These are phyloP conservation scores for Starmera pachycereana DNA, from an alignment of 805 yeast species.

Conservation along the genomic window DNA sequence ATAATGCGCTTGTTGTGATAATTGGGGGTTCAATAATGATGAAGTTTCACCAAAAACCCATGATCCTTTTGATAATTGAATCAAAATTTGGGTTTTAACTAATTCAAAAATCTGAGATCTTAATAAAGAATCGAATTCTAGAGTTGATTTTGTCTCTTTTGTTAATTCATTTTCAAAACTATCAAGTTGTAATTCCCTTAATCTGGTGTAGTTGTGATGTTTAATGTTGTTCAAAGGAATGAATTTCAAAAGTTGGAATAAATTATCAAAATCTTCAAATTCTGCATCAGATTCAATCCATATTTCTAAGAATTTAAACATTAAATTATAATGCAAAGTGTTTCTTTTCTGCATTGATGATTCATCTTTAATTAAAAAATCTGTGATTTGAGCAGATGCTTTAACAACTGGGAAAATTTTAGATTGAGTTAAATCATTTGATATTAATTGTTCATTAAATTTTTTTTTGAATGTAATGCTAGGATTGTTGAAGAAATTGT, in stretches of 20 bases:
- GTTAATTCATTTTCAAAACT: slow-evolving; percentile 27
- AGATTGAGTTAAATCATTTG: slow-evolving; percentile 43
- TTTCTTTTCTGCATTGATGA: slow-evolving; percentile 39
- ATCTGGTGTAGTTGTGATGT: slow-evolving; percentile 32
- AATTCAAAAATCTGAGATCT: slow-evolving; percentile 53
- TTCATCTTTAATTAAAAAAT: slow-evolving; percentile 28
- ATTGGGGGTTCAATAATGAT: slow-evolving; percentile 12
- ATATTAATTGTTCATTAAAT: slow-evolving; percentile 54
- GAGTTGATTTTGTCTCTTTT: slow-evolving; percentile 33
- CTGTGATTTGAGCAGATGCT: slow-evolving; percentile 19
- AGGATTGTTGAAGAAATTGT: slow-evolving; percentile 43
- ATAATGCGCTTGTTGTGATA: slow-evolving; percentile 15
- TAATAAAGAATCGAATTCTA: slow-evolving; percentile 39
- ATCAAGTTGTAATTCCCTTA: slow-evolving; percentile 45
- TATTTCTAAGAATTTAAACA: slow-evolving; percentile 45
- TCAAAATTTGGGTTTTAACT: slow-evolving; percentile 65
- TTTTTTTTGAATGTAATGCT: slow-evolving; percentile 52
- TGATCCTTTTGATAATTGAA: slow-evolving; percentile 63
- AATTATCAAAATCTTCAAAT: slow-evolving; percentile 38
- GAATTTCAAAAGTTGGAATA: slow-evolving; percentile 34
- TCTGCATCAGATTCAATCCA: slow-evolving; percentile 59
- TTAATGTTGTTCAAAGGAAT: slow-evolving; percentile 33
- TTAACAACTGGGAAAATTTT: slow-evolving; percentile 28
- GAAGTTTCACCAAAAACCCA: slow-evolving; percentile 71
- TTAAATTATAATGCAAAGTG: slow-evolving; percentile 41